phyloP scores from a whole-genome alignment of 164 flowering plant species.

The Saururus chinensis region DNA sequence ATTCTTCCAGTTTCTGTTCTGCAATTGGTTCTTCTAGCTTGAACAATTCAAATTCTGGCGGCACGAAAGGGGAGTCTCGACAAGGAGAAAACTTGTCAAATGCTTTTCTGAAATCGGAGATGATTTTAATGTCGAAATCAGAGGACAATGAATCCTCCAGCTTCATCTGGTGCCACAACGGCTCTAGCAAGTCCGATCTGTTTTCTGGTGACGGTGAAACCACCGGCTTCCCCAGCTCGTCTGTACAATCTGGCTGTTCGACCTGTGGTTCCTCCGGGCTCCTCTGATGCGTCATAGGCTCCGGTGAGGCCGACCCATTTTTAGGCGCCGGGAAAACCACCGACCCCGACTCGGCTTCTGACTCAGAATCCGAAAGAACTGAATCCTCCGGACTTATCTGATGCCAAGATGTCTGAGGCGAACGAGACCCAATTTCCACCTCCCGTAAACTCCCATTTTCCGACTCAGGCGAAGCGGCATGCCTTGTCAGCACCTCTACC shows the following conservation, averaged over 20 bases:
- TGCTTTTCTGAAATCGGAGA: conserved; percentile 47
- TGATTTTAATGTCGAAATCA: conserved; percentile 45
- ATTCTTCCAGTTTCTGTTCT: background rate
- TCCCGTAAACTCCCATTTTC: background rate
- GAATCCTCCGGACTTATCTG: conserved; percentile 17
- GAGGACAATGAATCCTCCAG: background rate
- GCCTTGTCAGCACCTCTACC: background rate
- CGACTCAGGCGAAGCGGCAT: background rate
- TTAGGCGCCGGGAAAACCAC: background rate
- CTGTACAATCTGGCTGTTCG: too few species aligned
- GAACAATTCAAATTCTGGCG: background rate
- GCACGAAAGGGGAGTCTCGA: conserved; percentile 6
- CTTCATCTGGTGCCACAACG: background rate
- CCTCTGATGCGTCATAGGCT: too few species aligned
- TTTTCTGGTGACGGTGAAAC: background rate
- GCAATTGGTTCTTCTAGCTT: background rate
- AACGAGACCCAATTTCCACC: too few species aligned
- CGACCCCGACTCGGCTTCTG: background rate
- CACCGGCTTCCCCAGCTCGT: background rate
- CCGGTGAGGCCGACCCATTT: background rate
- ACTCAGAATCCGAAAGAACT: conserved; percentile 14
- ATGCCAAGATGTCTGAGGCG: conserved; percentile 20
- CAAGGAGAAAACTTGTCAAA: conserved; percentile 36
- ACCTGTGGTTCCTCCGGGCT: too few species aligned
- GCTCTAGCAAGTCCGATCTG: background rate